Percentiles rank a stretch among this genome's conserved stretches.
Evolutionary conservation across 176 grass and related monocot genomes (phyloP).

Genomic region (Thalia dealbata): DNA sequence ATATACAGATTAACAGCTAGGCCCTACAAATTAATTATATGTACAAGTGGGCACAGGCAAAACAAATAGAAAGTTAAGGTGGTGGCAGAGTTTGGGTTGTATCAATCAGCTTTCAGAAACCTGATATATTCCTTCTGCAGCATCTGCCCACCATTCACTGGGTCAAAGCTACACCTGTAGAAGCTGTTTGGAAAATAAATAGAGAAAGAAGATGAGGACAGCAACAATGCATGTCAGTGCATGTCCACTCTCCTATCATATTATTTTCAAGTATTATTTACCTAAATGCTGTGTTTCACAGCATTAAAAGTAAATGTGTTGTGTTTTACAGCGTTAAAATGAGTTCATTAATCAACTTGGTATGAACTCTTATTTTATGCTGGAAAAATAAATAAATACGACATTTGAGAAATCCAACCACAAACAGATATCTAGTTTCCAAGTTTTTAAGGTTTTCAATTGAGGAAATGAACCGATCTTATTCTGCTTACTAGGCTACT

Average conservation of each 20-base stretch:
- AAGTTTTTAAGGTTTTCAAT: neutral
- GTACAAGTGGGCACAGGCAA: neutral
- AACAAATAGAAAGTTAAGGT: neutral
- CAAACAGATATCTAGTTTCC: neutral
- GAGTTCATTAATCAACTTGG: no score
- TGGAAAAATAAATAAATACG: neutral
- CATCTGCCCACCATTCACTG: constrained; percentile 77
- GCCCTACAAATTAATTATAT: no score
- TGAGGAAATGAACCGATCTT: neutral
- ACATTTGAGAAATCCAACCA: neutral
- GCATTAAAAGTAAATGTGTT: no score
- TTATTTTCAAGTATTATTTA: no score
- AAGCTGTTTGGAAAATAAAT: constrained; percentile 44
- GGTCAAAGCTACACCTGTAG: constrained; percentile 78
- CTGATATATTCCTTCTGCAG: constrained; percentile 49
- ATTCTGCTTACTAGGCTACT: neutral
- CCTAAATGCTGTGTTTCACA: no score
- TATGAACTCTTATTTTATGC: neutral
- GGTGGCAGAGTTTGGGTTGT: neutral
- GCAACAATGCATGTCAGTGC: neutral
- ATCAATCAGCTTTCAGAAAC: constrained; percentile 46
- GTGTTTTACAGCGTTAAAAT: no score
- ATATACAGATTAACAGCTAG: no score
- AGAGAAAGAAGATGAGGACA: neutral
- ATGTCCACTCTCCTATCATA: no score